Base-by-base conservation (phyloP, 169 alveolate genomes). In the Babesia divergens region DNA sequence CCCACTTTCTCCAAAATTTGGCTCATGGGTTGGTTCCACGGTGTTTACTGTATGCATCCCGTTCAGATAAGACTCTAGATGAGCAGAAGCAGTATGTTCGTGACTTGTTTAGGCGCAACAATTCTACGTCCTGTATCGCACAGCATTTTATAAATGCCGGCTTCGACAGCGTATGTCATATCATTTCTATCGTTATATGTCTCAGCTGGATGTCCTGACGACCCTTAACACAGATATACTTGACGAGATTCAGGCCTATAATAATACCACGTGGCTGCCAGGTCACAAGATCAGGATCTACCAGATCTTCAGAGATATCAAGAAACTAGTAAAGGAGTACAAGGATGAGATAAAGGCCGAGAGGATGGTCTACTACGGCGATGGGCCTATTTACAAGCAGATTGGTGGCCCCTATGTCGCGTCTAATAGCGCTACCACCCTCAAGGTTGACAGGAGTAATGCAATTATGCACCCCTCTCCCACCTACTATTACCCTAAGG, bases 111-210 rank as follows among this genome's bases (percentile, higher is more conserved):
- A 89, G 84, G 52, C 84, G 75, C 40, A 90, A 91, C 76, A 92
- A 92, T 65, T 53, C 93, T 38, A 90, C 96, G 46, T 87, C 92
- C 24, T 87, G 86, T 24, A 86, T 92, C 42, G 94, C 95, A 0
- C 88, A 86, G 53, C 96, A 92, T 64, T 92, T 92, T 68, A 89
- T 90, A 16, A 92, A 83, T 60, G 96, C 96, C 9, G 96, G 96
- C 3, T 92, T 91, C 66, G 96, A 92, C 60, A 91, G 94, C 26
- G 91, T 92, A 70, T 11, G 86, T 77, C 32, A 16, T 4, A 9
- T 4, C 28, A 0, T 7, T 14, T 6, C 29, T 18, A 0, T 31
- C 38, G 32, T n/a, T 32, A 24, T 38, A 18, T 3, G 14, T 28
- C 55, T 35, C 71, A 80, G 88, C 32, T 80, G 38, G 96, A 92